Percentiles rank a stretch among this genome's conserved stretches.
These are phyloP conservation scores for Miscanthus lutarioriparius DNA, from an alignment of 176 grass and related monocot genomes.

Conservation along the genomic window DNA sequence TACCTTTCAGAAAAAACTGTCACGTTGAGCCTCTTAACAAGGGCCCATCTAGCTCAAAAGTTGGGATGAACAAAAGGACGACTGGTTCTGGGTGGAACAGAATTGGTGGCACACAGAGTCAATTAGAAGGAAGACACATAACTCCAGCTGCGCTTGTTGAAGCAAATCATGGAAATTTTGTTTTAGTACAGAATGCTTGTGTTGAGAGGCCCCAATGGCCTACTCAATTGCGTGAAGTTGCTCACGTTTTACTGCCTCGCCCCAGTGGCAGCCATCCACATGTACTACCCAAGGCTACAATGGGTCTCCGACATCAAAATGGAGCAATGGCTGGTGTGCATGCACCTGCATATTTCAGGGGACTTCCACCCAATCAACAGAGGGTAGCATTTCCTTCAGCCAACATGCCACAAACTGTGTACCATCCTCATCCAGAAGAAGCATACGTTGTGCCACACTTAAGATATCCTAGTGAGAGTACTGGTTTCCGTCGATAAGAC, in stretches of 20 bases:
- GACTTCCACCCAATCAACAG: background rate
- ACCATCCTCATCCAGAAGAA: conserved; percentile 12
- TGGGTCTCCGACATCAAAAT: conserved; percentile 13
- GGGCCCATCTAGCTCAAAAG: background rate
- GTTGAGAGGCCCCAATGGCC: background rate
- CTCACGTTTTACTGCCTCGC: conserved; percentile 6
- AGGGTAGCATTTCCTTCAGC: background rate
- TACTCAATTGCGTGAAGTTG: conserved; percentile 30
- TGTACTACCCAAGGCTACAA: background rate
- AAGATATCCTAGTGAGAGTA: conserved; percentile 24
- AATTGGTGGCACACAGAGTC: background rate
- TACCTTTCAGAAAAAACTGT: background rate
- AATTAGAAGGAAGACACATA: conserved; percentile 27
- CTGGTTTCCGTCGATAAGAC: conserved; percentile 27
- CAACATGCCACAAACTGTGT: background rate
- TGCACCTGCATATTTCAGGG: conserved; percentile 7
- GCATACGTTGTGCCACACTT: background rate
- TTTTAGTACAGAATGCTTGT: conserved; percentile 11
- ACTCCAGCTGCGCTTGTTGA: conserved; percentile 10
- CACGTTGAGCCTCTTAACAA: background rate
- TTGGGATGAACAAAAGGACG: background rate
- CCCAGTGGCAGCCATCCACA: background rate
- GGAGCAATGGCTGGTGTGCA: background rate
- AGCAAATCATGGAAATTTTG: background rate
- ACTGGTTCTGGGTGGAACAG: background rate